phyloP scores from a whole-genome alignment of 75 land plant species.

The Ceratopteris richardii region DNA sequence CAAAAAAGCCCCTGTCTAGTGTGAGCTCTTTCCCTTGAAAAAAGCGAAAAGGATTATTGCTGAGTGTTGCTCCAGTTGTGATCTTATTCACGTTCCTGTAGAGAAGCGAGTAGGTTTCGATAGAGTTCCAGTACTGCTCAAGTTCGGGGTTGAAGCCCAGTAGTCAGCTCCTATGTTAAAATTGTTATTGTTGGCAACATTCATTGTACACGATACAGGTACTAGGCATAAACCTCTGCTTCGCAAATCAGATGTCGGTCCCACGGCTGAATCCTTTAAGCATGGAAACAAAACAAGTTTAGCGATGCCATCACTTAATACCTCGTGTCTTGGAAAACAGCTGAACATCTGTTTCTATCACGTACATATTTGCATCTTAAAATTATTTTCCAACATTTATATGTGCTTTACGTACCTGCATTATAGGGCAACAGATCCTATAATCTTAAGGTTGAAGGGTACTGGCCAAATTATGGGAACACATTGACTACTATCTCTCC shows the following conservation, averaged over 20 bases:
- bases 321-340: too few species aligned
- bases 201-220: slow-evolving; percentile 45
- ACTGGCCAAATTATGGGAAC: neutral
- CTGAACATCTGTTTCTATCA: neutral
- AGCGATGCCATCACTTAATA: neutral
- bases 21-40: too few species aligned
- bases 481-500: neutral
- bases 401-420: neutral
- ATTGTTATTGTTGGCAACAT: slow-evolving; percentile 17
- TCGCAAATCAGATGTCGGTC: slow-evolving; percentile 20
- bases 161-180: slow-evolving; percentile 31
- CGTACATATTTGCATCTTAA: neutral
- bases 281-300: neutral
- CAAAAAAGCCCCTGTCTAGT: too few species aligned
- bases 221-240: slow-evolving; percentile 56
- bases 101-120: too few species aligned
- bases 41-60: too few species aligned
- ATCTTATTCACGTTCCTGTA: too few species aligned
- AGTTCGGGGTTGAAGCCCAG: slow-evolving; percentile 33
- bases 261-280: neutral
- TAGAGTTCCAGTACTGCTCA: too few species aligned
- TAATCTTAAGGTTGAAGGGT: neutral
- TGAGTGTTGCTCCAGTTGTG: too few species aligned
- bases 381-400: neutral
- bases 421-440: neutral